Evolutionary conservation across 208 protist species (phyloP), one percentile per base, ranked within the genome.

Genomic region (Sergeia podlipaevii): DNA sequence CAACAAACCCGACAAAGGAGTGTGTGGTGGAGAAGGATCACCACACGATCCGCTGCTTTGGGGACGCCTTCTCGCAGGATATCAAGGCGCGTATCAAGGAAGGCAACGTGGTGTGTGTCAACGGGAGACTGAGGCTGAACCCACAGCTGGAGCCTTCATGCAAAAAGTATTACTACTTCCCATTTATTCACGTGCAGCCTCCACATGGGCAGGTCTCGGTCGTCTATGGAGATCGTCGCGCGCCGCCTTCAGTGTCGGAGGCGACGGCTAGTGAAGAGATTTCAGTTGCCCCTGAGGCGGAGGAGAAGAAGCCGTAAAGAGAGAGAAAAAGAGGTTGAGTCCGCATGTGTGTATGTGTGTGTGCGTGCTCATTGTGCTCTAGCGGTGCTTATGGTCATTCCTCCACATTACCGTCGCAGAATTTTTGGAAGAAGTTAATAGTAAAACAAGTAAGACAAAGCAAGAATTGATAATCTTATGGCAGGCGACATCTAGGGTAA

Each of bases 111-210:
- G 81, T 96, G 3, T 91, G 85, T 55, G 89, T 93, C 11, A 93
- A 79, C 47, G 89, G 89, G 17, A 66, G 89, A 4, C 76, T 96
- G 45, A 79, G 89, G 29, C 67, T 96, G 28, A 96, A 91, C 58
- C 89, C 89, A 15, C 89, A 96, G 71, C 65, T 91, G 58, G 89
- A 96, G 65, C 74, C 89, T 26, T 73, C 80, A 36, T 80, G 74
- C 62, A 89, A 84, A 46, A 91, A 91, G 70, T 89, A 93, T 66
- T 93, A 89, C 72, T 96, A 96, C 76, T 96, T 93, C 59, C 89
- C 89, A 3, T 96, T 83, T 51, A 86, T 96, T 32, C 89, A 96
- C 42, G 83, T 96, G 11, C 81, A 92, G 37, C 89, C 85, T 1
- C 89, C 89, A 6, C 76, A 96, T 58, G 89, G 89, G 3, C 85